Evolutionary conservation across 2,329 filamentous ascomycete species (phyloP), one percentile per base, ranked within the genome.

Genomic region (Whalleya microplaca): DNA sequence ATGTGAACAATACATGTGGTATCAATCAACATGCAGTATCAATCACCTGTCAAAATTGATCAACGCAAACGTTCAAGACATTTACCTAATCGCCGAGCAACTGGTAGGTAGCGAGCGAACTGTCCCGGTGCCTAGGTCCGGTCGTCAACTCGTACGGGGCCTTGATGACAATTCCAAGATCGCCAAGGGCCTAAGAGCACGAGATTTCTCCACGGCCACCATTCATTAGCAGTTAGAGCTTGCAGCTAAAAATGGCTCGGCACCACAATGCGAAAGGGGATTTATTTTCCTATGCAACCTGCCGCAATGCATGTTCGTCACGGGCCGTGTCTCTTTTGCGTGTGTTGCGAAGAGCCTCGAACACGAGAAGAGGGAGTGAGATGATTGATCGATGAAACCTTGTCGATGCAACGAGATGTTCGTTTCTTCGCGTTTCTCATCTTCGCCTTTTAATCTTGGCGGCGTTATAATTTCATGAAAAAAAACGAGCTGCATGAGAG

Each of bases 281-380:
- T 37, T 8, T 5, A 51, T 53, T 61, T 46, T 52, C 32, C 37
- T 53, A 56, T 54, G 54, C 46, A 27, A 43, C 41, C 40, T 61
- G 23, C 27, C 21, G 20, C 45, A 45, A 49, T 51, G 32, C 44
- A 51, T n/a, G n/a, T n/a, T n/a, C n/a, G n/a, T n/a, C n/a, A n/a
- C n/a, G n/a, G n/a, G n/a, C n/a, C n/a, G n/a, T n/a, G n/a, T n/a
- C n/a, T n/a, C n/a, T n/a, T 57, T 12, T 43, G 37, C 21, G 37
- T 46, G 18, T 45, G n/a, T 40, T 45, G 18, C 40, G 21, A 27
- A n/a, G 16, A 37, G 16, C 18, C 4, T 27, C 40, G 16, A 42
- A 49, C 40, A 49, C 37, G 47, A 49, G 41, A 41, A 29, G 6
- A 27, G 21, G 32, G 10, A 3, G 10, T 14, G 3, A 14, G 14